Base-by-base conservation (phyloP, 352 stramenopile species). In the Pythium rhizo-oryzae region DNA sequence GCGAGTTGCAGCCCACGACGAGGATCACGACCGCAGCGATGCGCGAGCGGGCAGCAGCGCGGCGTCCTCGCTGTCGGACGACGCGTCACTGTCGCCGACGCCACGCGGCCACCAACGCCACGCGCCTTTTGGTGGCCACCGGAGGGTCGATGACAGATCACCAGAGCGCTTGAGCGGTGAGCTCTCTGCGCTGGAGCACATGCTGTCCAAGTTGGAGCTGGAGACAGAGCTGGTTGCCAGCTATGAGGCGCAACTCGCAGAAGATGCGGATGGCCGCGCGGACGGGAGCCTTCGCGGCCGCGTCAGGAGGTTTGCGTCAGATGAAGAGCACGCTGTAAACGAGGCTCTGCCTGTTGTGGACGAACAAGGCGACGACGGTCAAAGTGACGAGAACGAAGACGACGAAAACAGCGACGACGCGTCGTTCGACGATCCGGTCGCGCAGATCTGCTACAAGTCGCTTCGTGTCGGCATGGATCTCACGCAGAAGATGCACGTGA, bases 391-490 rank as follows among this genome's bases (percentile, higher is more conserved):
- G 8, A 21, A 33, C 5, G 28, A 55, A 28, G n/a, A 33, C 4
- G 49, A 55, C 49, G 55, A 35, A 7, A 16, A 21, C 15, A 52
- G 7, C 30, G 19, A 46, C 8, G 6, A 30, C 46, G 25, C 30
- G 21, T 18, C 21, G 1, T 53, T 58, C 7, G 47, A 60, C 7
- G 56, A 71, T 43, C 35, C 64, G 7, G 50, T 71, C 16, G n/a
- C 56, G 0, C 41, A 35, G 5, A 61, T 71, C 8, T 71, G 64
- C 56, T 71, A 56, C 64, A 71, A 71, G 54, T 71, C 64, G 19
- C 56, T 71, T 23, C 56, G 41, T 8, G 25, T 71, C 11, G 64
- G 56, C 9, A 54, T 71, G 11, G 57, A 60, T n/a, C 49, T 65
- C 16, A 65, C 57, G 8, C 19, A 71, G 50, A 71, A 71, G 24